Conservation (phyloP, 1,284 basidiomycete genomes). For the Heliocybe sulcata region DNA sequence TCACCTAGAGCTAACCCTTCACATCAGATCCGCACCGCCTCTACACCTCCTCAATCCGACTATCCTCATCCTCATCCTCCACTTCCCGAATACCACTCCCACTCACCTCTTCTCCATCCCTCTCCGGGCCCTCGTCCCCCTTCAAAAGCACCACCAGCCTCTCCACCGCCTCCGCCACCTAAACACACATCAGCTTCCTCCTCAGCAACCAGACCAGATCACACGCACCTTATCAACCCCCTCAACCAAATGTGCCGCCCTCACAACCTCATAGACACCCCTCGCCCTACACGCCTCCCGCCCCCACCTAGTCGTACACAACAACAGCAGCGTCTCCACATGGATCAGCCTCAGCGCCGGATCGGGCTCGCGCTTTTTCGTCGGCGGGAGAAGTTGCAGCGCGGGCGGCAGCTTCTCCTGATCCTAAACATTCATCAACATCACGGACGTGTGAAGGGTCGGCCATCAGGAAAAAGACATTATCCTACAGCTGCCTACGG, state of each 20-base stretch:
- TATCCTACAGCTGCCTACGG: no score
- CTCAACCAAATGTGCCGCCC: conserved; percentile 79
- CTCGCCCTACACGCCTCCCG: conserved; percentile 75
- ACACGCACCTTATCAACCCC: conserved; percentile 63
- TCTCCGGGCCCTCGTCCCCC: conserved; percentile 52
- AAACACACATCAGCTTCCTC: conserved; percentile 1
- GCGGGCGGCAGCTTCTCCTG: conserved; percentile 83
- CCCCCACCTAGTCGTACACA: conserved; percentile 86
- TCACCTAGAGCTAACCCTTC: not conserved
- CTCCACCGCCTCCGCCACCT: conserved; percentile 55
- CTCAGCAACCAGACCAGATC: not conserved
- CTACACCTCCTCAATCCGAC: conserved; percentile 38
- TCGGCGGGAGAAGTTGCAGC: conserved; percentile 83
- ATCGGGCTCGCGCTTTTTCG: conserved; percentile 84
- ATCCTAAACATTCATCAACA: conserved; percentile 44
- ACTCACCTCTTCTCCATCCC: conserved; percentile 20
- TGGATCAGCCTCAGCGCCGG: conserved; percentile 75
- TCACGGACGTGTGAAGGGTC: no score
- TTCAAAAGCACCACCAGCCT: conserved; percentile 72
- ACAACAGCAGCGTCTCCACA: conserved; percentile 83
- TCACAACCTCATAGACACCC: conserved; percentile 86
- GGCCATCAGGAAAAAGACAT: no score
- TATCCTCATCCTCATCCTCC: conserved; percentile 41
- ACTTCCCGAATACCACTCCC: conserved; percentile 15
- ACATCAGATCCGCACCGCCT: no score